Percentiles rank a stretch among this genome's conserved stretches.
Evolutionary conservation across 139 green algal genomes (phyloP).

Genomic region (Raphidocelis subcapitata): DNA sequence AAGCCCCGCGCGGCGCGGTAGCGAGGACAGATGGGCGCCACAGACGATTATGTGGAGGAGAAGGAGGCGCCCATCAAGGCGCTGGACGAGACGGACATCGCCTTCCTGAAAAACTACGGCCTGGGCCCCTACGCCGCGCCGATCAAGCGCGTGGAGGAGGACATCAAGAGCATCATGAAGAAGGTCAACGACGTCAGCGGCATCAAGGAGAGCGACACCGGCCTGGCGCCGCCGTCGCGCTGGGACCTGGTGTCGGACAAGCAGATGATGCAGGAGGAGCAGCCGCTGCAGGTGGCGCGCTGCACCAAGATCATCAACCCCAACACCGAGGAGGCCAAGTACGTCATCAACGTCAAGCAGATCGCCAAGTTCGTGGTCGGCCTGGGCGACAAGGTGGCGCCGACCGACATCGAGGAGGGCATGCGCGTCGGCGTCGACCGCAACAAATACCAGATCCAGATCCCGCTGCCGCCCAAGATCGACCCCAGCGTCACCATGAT

Average conservation of each 20-base stretch:
- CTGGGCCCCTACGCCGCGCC: conserved; percentile 85
- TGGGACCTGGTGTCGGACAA: conserved; percentile 99
- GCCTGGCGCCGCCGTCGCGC: conserved; percentile 90
- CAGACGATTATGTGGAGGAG: conserved; percentile 39
- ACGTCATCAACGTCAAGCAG: conserved; percentile 99
- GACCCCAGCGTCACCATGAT: conserved; percentile 99
- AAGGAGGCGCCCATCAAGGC: conserved; percentile 77
- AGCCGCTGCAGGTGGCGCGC: conserved; percentile 93
- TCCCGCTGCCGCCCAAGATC: conserved; percentile 98
- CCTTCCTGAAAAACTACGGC: conserved; percentile 96
- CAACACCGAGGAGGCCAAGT: conserved; percentile 97
- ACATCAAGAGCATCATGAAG: conserved; percentile 82
- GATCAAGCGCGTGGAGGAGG: conserved; percentile 85
- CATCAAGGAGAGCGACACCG: conserved; percentile 95
- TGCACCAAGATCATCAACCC: conserved; percentile 99
- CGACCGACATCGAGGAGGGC: conserved; percentile 99
- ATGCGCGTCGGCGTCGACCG: conserved; percentile 99
- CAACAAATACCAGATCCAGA: conserved; percentile 98
- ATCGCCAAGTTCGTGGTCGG: conserved; percentile 99
- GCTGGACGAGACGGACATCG: conserved; percentile 96
- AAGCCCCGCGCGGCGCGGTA: neutral
- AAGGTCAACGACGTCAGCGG: conserved; percentile 86
- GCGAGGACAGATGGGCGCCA: neutral
- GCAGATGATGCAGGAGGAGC: conserved; percentile 98
- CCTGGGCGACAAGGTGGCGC: conserved; percentile 94